Base-by-base conservation (phyloP, 2,329 filamentous ascomycete genomes). In the Thielaviopsis punctulata region DNA sequence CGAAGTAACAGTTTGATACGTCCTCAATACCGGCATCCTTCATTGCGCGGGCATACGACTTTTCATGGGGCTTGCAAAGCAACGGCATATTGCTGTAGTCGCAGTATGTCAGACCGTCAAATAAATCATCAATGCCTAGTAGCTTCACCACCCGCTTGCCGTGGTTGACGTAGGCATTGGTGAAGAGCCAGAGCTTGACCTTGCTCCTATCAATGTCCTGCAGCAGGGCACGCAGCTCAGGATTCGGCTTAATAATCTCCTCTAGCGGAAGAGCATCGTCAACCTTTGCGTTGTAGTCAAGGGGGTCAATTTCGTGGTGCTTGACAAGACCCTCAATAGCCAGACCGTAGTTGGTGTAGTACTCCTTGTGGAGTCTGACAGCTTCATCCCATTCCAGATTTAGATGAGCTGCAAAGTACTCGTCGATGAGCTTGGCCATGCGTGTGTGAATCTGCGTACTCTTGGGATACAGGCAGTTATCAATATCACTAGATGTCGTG, bases 301-400 rank as follows among this genome's bases (percentile, higher is more conserved):
- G 73, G 1, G 92, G 86, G 61, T 96, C 86, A 60, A 98, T 94
- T 66, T 94, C 81, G 69, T 98, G 92, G 67, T 95, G 85, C 9
- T 87, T 81, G 36, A 95, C 86, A 1, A 98, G 76, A 1, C 92
- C 92, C 68, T 96, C 88, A 57, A 98, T 93, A 25, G 92, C 92
- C n/a, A 98, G 78, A 25, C 93, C 92, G 64, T 98, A 98, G 65
- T 86, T 88, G 61, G 81, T 83, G 70, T 96, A 98, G 71, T 98
- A 98, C 60, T 89, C 85, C 65, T 80, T 74, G 66, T 96, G 92
- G 23, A 98, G 77, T 60, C 82, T 76, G 55, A 79, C 79, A n/a
- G 92, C 92, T 55, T 96, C 90, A 52, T 86, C 75, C 59, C 73
- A 72, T 1, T 77, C 73, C 2, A 96, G 70, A 21, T 80, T 76